phyloP scores from a whole-genome alignment of 768 basidiomycete species.

The Kwoniella pini region DNA sequence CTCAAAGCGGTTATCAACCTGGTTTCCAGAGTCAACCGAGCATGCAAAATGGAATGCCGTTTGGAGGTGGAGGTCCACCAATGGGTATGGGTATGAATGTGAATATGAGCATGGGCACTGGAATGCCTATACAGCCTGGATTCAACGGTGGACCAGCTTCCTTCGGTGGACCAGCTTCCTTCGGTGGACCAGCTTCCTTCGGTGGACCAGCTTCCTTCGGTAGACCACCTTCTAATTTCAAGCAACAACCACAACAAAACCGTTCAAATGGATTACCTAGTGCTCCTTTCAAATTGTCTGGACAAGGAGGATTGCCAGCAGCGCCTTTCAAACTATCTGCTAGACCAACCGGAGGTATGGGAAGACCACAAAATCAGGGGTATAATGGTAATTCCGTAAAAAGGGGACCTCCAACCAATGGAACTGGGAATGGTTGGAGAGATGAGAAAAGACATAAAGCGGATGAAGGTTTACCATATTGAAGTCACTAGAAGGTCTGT shows the following conservation, averaged over 20 bases:
- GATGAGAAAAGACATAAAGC: slow-evolving; percentile 2
- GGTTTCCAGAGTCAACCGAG: neutral
- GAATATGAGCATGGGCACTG: neutral
- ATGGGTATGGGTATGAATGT: slow-evolving; percentile 1
- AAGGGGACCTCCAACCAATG: neutral
- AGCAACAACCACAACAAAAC: neutral
- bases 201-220: neutral
- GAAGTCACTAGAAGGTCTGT: no score
- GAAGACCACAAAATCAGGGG: neutral
- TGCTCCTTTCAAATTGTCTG: slow-evolving; percentile 17
- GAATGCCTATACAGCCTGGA: slow-evolving; percentile 9
- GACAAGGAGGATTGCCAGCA: neutral
- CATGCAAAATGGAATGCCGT: slow-evolving; percentile 1
- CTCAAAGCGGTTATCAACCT: slow-evolving; percentile 1
- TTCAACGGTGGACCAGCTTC: neutral
- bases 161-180: neutral
- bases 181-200: neutral
- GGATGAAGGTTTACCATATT: slow-evolving; percentile 5
- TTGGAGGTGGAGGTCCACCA: neutral
- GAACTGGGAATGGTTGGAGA: neutral
- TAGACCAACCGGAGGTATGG: neutral
- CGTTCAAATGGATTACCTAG: slow-evolving; percentile 1
- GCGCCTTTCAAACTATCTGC: neutral
- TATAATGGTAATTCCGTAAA: neutral
- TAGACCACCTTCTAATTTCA: neutral